Percentiles rank a stretch among this genome's conserved stretches.
Evolutionary conservation across 2,329 filamentous ascomycete genomes (phyloP).

Genomic region (Penicillium sp.): DNA sequence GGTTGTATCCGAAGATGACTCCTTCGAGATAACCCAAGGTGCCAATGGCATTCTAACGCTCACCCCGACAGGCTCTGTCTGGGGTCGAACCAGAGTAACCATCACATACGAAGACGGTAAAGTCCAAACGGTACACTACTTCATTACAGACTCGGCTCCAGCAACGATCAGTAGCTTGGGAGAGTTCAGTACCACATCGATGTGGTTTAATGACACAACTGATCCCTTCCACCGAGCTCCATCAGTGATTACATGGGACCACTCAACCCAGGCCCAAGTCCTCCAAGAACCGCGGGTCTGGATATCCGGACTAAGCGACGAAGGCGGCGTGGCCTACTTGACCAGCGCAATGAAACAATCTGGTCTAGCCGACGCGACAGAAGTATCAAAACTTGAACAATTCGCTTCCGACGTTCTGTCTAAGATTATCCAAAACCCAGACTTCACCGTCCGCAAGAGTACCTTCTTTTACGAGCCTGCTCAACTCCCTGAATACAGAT

Average conservation of each 20-base stretch:
- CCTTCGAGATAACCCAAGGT: neutral
- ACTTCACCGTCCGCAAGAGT: neutral
- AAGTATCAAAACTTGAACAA: neutral
- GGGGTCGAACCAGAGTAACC: neutral
- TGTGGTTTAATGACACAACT: neutral
- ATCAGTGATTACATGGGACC: neutral
- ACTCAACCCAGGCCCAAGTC: neutral
- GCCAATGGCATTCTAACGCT: neutral
- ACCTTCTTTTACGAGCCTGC: neutral
- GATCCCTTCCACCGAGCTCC: neutral
- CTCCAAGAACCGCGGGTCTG: neutral
- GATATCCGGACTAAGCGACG: neutral
- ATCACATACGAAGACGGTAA: neutral
- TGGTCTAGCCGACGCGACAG: neutral
- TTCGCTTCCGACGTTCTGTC: neutral
- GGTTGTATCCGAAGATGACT: neutral
- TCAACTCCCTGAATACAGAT: neutral
- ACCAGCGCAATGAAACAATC: neutral
- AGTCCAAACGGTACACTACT: neutral
- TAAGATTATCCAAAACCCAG: neutral
- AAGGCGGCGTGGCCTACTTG: neutral
- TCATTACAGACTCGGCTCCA: neutral
- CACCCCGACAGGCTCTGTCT: neutral
- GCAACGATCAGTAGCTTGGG: neutral
- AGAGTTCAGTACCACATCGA: neutral